Percentiles rank a stretch among this genome's conserved stretches.
phyloP scores from a whole-genome alignment of 2,329 filamentous ascomycete genomes.

The Colletotrichum siamense region DNA sequence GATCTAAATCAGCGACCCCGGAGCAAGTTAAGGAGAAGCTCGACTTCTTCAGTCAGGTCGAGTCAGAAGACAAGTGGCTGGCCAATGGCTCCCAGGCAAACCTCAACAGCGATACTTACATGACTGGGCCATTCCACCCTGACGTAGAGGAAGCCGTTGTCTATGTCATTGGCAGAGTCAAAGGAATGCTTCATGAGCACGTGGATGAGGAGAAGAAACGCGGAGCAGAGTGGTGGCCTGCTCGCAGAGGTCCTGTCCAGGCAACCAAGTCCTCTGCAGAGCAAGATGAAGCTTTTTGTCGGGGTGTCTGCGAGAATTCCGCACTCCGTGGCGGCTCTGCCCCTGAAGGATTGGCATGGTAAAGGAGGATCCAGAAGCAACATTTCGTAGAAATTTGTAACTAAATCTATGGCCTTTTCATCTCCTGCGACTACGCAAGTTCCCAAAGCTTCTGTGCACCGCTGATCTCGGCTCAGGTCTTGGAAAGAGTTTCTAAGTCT shows the following conservation, averaged over 20 bases:
- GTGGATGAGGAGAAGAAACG: not conserved
- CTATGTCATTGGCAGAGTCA: not conserved
- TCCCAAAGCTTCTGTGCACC: not conserved
- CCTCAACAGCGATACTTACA: constrained; percentile 35
- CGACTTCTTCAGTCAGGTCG: constrained; percentile 55
- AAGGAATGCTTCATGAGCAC: not conserved
- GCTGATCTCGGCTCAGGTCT: not conserved
- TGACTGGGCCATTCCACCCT: not conserved
- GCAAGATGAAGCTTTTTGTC: not conserved
- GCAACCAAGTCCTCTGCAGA: not conserved
- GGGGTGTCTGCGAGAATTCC: not conserved
- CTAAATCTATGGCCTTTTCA: fast-evolving
- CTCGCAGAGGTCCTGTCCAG: not conserved
- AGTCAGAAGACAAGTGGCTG: constrained; percentile 55
- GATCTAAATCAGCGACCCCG: constrained; percentile 50
- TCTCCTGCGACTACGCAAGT: not conserved
- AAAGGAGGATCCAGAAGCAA: not conserved
- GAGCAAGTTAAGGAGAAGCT: constrained; percentile 46
- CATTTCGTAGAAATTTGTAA: not conserved
- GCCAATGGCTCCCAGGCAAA: constrained; percentile 54
- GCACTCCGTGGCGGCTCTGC: not conserved
- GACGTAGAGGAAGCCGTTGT: not conserved
- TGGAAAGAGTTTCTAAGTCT: not conserved
- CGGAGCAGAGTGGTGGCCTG: not conserved
- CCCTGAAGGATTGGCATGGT: not conserved